Evolutionary conservation across 805 yeast genomes (phyloP), one percentile per base, ranked within the genome.

Genomic region (Metschnikowia amazonensis): DNA sequence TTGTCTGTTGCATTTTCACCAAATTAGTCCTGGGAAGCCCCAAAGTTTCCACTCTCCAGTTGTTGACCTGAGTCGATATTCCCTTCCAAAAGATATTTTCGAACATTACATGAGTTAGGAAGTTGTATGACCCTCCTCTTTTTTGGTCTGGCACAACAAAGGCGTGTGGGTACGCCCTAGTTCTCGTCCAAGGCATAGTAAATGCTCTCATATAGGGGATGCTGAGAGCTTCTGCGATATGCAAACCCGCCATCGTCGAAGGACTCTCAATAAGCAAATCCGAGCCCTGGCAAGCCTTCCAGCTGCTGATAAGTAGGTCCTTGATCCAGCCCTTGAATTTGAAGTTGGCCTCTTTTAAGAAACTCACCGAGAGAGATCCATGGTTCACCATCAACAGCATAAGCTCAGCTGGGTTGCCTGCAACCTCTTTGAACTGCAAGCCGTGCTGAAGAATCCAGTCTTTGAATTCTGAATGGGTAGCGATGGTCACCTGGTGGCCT

Each of bases 111-210:
- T 92, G 96, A 0, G 97, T 89, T 67, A 92, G 72, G 59, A 88
- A 87, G 60, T 92, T 92, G 66, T 92, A 92, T 8, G 90, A 84
- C 2, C 97, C 97, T 9, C 97, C 97, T 62, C 85, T 77, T 60
- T 85, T 88, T 64, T 87, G 95, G 49, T 89, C 97, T 0, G 98
- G 97, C 6, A 88, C 96, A 60, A 90, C 81, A 52, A 92, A 89
- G 0, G 98, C 97, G 70, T 92, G 97, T 1, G 97, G 97, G 60
- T 92, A 92, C 0, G 97, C 95, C 54, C 95, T 75, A 0, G 98
- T 90, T 49, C 96, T 69, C 0, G 97, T 88, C 98, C 98, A 92
- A 0, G 98, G 98, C 98, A 92, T 92, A 0, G 98, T 92, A 61
- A 92, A 92, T 0, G 97, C 97, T 57, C 97, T 74, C 70, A 87